These are phyloP conservation scores for Ophiocordyceps camponoti-floridani DNA, from an alignment of 2,329 filamentous ascomycete genomes.

Conservation along the genomic window DNA sequence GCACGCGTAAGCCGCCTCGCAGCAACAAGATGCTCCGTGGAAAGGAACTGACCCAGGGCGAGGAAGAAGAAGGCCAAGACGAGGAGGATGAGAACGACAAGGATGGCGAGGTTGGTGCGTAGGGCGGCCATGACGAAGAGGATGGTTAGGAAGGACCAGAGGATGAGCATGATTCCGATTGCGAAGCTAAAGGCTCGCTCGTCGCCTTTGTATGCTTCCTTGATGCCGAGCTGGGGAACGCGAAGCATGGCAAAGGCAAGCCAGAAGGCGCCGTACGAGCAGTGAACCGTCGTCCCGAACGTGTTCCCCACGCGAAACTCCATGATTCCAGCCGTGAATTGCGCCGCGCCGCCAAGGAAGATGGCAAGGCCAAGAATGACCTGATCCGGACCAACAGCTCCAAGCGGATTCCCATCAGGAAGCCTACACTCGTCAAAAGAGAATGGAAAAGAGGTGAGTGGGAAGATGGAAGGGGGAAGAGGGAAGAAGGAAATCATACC, in stretches of 20 bases:
- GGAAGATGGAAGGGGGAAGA: no score
- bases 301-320: conserved; percentile 38
- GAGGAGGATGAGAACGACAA: conserved; percentile 38
- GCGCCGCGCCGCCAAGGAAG: conserved; percentile 47
- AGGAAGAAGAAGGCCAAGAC: conserved; percentile 40
- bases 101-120: conserved; percentile 38
- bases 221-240: conserved; percentile 31
- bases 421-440: conserved; percentile 7
- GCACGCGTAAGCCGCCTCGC: conserved; percentile 26
- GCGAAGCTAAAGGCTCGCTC: conserved; percentile 25
- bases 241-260: conserved; percentile 40
- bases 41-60: conserved; percentile 35
- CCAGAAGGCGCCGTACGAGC: conserved; percentile 45
- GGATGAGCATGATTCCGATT: conserved; percentile 38
- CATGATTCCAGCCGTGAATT: conserved; percentile 47
- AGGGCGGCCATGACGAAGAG: conserved; percentile 37
- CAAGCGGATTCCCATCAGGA: conserved; percentile 14
- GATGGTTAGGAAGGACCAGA: conserved; percentile 41
- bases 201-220: conserved; percentile 21
- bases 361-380: conserved; percentile 17
- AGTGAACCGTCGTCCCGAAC: conserved; percentile 42
- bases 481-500: conserved; percentile 19
- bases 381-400: conserved; percentile 15
- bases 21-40: conserved; percentile 14
- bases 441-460: no score